phyloP scores from a whole-genome alignment of 192 early-diverging fungal species.

The Coemansia sp. region DNA sequence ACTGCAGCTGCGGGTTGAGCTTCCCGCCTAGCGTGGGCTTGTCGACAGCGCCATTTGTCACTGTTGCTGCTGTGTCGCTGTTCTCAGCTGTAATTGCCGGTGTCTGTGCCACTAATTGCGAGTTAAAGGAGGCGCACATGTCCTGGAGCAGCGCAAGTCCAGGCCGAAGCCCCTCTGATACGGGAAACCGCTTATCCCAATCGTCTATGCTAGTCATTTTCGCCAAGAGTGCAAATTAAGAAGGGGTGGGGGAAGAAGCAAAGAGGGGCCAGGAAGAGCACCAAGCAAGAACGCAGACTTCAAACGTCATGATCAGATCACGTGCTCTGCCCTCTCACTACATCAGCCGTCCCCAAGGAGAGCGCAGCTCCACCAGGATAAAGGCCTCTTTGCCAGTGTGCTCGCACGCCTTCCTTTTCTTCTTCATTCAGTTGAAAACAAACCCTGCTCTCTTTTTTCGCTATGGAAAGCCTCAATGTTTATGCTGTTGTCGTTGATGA shows the following conservation, averaged over 20 bases:
- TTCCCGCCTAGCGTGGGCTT: neutral
- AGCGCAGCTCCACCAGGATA: neutral
- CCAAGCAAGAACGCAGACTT: neutral
- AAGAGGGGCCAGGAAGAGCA: no score
- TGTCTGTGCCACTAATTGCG: slow-evolving; percentile 8
- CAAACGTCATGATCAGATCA: no score
- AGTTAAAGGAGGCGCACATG: neutral
- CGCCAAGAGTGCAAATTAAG: no score
- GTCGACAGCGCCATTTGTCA: neutral
- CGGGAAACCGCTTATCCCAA: slow-evolving; percentile 23
- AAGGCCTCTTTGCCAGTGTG: neutral
- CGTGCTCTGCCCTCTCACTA: no score
- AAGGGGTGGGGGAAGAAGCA: no score
- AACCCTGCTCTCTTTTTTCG: no score
- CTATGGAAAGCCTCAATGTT: neutral
- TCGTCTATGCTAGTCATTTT: slow-evolving; percentile 10
- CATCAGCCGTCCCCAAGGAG: no score
- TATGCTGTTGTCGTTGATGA: neutral
- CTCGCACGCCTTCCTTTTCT: neutral
- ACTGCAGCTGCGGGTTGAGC: slow-evolving; percentile 9
- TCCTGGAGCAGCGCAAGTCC: slow-evolving; percentile 23
- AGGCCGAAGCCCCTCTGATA: neutral
- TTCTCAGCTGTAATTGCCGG: neutral
- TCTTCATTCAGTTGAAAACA: no score
- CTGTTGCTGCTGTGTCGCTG: neutral